These are phyloP conservation scores for Filobasidium wieringae DNA, from an alignment of 768 basidiomycete species.

Conservation along the genomic window DNA sequence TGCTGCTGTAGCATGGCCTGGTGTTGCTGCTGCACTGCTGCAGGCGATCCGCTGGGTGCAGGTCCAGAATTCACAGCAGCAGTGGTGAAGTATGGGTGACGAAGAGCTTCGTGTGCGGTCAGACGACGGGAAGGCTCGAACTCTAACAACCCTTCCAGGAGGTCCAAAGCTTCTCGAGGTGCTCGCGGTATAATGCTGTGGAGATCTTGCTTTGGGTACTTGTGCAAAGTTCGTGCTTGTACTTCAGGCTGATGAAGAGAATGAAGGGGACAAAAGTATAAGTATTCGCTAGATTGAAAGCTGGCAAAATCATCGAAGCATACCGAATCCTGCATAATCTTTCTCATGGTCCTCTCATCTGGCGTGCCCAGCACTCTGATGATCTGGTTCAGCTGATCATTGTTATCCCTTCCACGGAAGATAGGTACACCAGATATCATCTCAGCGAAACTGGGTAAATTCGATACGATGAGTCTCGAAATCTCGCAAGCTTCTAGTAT, in stretches of 20 bases:
- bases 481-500: not conserved
- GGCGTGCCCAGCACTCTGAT: slow-evolving; percentile 96
- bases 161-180: slow-evolving; percentile 57
- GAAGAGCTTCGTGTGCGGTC: slow-evolving; percentile 79
- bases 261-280: not conserved
- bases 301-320: slow-evolving; percentile 28
- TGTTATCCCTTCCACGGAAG: slow-evolving; percentile 91
- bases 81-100: slow-evolving; percentile 68
- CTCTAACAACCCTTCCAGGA: slow-evolving; percentile 85
- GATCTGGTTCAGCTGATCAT: slow-evolving; percentile 94
- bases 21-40: not conserved
- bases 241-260: slow-evolving; percentile 60
- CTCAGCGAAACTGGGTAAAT: slow-evolving; percentile 64
- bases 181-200: slow-evolving; percentile 34
- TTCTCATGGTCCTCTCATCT: slow-evolving; percentile 69
- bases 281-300: too few relatives aligned
- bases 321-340: slow-evolving; percentile 83
- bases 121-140: slow-evolving; percentile 89
- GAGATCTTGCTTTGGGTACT: slow-evolving; percentile 43
- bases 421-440: slow-evolving; percentile 97
- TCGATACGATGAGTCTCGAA: not conserved
- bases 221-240: slow-evolving; percentile 68
- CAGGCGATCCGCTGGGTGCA: not conserved
- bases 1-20: not conserved
- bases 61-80: not conserved